Conservation (phyloP, 306 rosid genomes). For the Herpetospermum pedunculosum region DNA sequence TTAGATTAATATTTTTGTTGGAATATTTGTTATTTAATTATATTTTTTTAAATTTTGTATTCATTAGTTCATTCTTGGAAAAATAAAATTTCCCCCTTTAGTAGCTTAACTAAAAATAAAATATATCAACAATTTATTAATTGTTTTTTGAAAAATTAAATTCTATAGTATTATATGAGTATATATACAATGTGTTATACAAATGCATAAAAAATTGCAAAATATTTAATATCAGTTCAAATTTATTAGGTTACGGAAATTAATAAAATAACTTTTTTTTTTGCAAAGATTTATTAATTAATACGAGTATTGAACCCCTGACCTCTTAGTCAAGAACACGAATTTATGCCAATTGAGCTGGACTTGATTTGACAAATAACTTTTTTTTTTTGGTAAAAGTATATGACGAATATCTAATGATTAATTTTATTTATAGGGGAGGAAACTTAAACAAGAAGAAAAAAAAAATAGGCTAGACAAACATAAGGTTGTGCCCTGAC, state of each 20-base stretch:
- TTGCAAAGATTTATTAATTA: no score
- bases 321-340: no score
- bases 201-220: neutral
- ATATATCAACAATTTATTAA: no score
- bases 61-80: neutral
- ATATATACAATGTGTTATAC: no score
- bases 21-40: neutral
- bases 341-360: no score
- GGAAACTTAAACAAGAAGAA: neutral
- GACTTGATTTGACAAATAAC: no score
- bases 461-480: neutral
- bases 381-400: neutral
- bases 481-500: no score
- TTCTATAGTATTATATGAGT: neutral
- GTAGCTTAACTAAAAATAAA: neutral
- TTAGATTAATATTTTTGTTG: neutral
- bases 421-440: neutral
- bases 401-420: neutral
- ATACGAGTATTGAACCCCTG: no score
- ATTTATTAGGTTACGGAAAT: no score
- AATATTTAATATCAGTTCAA: neutral
- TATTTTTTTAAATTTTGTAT: neutral
- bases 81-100: neutral
- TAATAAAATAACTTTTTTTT: no score
- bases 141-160: no score